These are phyloP conservation scores for Colletotrichum aenigma DNA, from an alignment of 2,329 filamentous ascomycete species.

Conservation along the genomic window DNA sequence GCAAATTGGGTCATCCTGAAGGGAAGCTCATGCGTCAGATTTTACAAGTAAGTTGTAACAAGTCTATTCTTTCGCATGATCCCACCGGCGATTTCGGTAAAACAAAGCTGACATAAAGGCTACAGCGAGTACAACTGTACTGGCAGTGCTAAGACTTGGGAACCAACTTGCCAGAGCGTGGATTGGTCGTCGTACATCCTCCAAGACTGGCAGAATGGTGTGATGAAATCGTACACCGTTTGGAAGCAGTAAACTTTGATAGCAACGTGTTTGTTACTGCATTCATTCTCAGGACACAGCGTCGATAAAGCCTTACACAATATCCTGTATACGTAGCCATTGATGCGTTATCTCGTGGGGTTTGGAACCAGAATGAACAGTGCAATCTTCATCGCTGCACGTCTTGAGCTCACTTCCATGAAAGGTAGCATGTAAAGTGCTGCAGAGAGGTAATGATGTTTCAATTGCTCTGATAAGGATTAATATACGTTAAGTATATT, in stretches of 20 bases:
- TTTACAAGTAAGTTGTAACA: neutral
- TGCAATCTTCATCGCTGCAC: neutral
- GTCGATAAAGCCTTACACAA: fast-evolving
- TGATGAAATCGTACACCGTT: neutral
- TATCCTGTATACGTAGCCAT: neutral
- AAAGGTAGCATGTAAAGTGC: too few relatives aligned
- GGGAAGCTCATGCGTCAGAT: neutral
- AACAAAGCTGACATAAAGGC: neutral
- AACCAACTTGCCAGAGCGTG: neutral
- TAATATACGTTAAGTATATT: neutral
- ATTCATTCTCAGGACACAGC: neutral
- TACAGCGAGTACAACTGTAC: neutral
- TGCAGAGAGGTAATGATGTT: neutral
- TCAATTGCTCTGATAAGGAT: neutral
- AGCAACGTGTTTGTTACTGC: neutral
- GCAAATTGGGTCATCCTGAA: neutral
- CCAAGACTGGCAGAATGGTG: neutral
- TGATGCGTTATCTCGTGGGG: neutral
- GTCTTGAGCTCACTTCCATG: too few relatives aligned
- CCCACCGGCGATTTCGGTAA: fast-evolving
- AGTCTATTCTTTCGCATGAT: neutral
- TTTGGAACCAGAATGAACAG: neutral
- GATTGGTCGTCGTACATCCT: neutral
- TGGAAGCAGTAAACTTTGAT: neutral
- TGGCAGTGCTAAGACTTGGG: neutral